Base-by-base conservation (phyloP, 169 alveolate genomes). In the Plasmodium knowlesi region DNA sequence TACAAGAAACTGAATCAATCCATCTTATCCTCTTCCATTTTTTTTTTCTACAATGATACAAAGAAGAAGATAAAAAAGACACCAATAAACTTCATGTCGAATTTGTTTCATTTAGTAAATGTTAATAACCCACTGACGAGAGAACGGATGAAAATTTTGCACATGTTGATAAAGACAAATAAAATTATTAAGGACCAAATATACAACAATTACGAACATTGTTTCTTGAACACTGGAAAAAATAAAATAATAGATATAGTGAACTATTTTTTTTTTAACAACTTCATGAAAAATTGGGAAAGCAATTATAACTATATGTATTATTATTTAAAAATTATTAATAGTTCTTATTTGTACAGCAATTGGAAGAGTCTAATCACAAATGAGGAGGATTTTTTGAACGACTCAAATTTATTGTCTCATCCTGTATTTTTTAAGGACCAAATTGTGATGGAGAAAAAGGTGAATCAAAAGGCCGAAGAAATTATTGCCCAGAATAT, bases 101-200 rank as follows among this genome's bases (percentile, higher is more conserved):
- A 86, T 86, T 74, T 86, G 61, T 86, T 86, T 67, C 93, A 86
- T 67, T 76, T 86, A 74, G 61, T 86, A 86, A 86, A 86, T 74
- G 80, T 50, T 1, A 41, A 74, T 2, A 70, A 54, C n/a, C 93
- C 93, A 6, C 30, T 86, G 41, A 76, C 46, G 2, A 76, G 71
- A 39, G 93, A 86, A 76, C 28, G 93, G 43, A 70, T 86, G 73
- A 86, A 86, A 53, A 78, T 19, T 39, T 25, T 86, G 22, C 61
- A 76, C 71, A 32, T 28, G 8, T 16, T 86, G n/a, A 32, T 86
- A 54, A 86, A 86, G 53, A n/a, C 86, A 14, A 74, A 74, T 19
- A 78, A 74, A 28, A 86, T 86, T 53, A 86, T 86, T 41, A 86
- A 86, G 46, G 82, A 86, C 10, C 93, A 86, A 54, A 70, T 76